These are phyloP conservation scores for Triticum monococcum DNA, from an alignment of 176 grass and related monocot species.

Conservation along the genomic window DNA sequence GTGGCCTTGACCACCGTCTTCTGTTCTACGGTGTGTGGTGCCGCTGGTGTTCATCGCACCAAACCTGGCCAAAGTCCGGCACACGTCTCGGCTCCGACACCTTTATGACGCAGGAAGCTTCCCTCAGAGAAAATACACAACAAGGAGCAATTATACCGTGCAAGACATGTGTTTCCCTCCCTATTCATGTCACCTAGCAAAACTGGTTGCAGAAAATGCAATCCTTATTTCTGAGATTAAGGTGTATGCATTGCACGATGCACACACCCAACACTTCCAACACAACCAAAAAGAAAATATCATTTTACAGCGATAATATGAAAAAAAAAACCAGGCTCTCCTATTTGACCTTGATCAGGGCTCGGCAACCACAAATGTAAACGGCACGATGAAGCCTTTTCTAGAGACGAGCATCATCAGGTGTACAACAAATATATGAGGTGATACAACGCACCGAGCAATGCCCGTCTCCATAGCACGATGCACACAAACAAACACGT, in stretches of 20 bases:
- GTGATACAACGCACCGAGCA: too few relatives aligned
- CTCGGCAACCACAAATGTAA: conserved; percentile 19
- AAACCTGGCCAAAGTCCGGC: not conserved
- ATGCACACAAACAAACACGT: too few relatives aligned
- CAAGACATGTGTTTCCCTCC: not conserved
- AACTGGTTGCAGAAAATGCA: not conserved
- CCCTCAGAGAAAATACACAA: not conserved
- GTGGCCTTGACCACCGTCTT: conserved; percentile 31
- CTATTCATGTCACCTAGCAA: not conserved
- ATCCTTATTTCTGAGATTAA: too few relatives aligned
- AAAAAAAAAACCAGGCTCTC: too few relatives aligned
- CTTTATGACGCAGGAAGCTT: conserved; percentile 5
- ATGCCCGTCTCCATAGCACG: too few relatives aligned
- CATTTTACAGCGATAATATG: too few relatives aligned
- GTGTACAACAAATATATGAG: not conserved
- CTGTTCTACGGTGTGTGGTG: not conserved
- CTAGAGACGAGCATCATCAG: not conserved
- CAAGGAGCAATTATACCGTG: not conserved
- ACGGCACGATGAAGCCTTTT: not conserved
- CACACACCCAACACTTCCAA: too few relatives aligned
- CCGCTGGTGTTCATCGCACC: not conserved
- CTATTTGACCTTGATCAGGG: conserved; percentile 12
- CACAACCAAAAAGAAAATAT: too few relatives aligned
- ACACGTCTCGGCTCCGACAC: not conserved
- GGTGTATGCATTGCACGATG: too few relatives aligned